A percentile compares a stretch with the other conserved stretches of the same genome.
Conservation (phyloP, 345 rosid species). For the Litchi chinensis region DNA sequence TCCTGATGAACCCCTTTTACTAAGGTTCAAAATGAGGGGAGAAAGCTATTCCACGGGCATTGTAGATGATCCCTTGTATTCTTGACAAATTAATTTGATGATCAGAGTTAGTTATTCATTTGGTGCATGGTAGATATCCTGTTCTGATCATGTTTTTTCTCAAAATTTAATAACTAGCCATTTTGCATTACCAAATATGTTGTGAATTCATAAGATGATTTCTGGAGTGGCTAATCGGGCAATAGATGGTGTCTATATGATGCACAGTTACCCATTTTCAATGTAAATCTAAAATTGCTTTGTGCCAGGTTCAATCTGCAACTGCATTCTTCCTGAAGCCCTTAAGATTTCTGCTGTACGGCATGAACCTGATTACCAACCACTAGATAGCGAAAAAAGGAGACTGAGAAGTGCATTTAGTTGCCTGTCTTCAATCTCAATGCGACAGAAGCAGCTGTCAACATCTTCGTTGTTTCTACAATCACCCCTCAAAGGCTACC, state of each 20-base stretch:
- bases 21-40: too few relatives aligned
- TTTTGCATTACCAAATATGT: not conserved
- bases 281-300: constrained; percentile 13
- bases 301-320: constrained; percentile 78
- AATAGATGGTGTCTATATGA: constrained; percentile 16
- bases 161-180: not conserved
- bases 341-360: constrained; percentile 63
- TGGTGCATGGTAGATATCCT: not conserved
- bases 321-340: constrained; percentile 85
- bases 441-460: constrained; percentile 77
- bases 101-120: too few relatives aligned
- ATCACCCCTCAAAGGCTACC: constrained; percentile 81
- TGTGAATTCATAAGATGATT: constrained; percentile 1
- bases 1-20: too few relatives aligned
- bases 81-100: too few relatives aligned
- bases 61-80: too few relatives aligned
- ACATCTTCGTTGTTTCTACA: constrained; percentile 68
- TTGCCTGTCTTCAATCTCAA: constrained; percentile 80
- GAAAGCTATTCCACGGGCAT: too few relatives aligned
- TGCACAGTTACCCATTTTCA: constrained; percentile 17
- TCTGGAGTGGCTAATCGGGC: not conserved
- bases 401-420: constrained; percentile 62
- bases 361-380: constrained; percentile 63
- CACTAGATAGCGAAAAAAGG: constrained; percentile 65
- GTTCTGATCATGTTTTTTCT: not conserved